Evolutionary conservation across 2,329 filamentous ascomycete genomes (phyloP).

Genomic region (Eutypella sp.): DNA sequence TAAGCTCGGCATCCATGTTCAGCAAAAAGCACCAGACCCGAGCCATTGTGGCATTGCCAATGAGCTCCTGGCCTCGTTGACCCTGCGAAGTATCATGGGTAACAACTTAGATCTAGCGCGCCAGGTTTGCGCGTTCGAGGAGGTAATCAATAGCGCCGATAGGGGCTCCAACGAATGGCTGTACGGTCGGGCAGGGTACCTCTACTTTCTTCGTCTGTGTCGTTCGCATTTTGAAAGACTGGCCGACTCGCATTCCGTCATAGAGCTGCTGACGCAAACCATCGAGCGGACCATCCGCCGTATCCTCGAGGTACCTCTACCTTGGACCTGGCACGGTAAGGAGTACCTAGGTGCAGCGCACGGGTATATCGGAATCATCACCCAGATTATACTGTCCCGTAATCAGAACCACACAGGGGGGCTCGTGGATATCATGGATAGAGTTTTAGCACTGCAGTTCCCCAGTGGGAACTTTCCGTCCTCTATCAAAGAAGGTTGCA

Average conservation of each 20-base stretch:
- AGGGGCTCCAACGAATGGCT: conserved; percentile 56
- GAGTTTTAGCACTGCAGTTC: conserved; percentile 55
- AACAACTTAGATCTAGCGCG: conserved; percentile 33
- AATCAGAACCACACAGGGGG: neutral
- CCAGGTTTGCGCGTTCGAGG: conserved; percentile 34
- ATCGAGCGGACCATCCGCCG: conserved; percentile 53
- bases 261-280: conserved; percentile 44
- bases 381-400: conserved; percentile 59
- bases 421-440: conserved; percentile 47
- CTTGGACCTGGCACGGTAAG: conserved; percentile 61
- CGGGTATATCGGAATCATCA: conserved; percentile 64
- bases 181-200: conserved; percentile 61
- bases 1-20: conserved; percentile 28
- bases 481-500: conserved; percentile 32
- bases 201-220: conserved; percentile 63
- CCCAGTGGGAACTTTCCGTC: conserved; percentile 61
- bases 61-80: conserved; percentile 43
- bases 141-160: conserved; percentile 38
- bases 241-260: conserved; percentile 45
- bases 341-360: conserved; percentile 62
- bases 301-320: conserved; percentile 47
- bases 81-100: conserved; percentile 39
- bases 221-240: conserved; percentile 23
- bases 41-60: conserved; percentile 44
- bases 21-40: conserved; percentile 30